Evolutionary conservation across 1,284 basidiomycete species (phyloP).

Genomic region (Naganishia cerealis): DNA sequence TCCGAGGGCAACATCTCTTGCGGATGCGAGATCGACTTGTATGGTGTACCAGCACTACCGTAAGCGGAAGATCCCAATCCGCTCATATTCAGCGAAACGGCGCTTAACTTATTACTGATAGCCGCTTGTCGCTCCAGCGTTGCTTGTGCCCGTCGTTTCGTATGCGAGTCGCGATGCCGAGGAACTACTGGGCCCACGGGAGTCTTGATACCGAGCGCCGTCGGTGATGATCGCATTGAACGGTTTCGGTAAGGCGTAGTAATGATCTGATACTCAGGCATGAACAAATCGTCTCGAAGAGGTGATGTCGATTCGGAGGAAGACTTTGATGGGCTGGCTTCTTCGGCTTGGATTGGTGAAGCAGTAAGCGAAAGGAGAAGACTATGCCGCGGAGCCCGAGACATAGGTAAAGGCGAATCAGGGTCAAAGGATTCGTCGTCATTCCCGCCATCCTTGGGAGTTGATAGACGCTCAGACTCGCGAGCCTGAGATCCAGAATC

Average conservation of each 20-base stretch:
- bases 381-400: slow-evolving; percentile 27
- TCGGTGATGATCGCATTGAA: neutral
- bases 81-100: slow-evolving; percentile 15
- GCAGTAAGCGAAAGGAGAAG: slow-evolving; percentile 18
- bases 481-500: neutral
- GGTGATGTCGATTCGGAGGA: slow-evolving; percentile 8
- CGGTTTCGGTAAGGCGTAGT: slow-evolving; percentile 18
- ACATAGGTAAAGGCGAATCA: slow-evolving; percentile 28
- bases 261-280: slow-evolving; percentile 9
- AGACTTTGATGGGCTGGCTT: slow-evolving; percentile 7
- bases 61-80: slow-evolving; percentile 10
- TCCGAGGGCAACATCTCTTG: neutral
- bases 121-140: slow-evolving; percentile 31
- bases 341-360: slow-evolving; percentile 1
- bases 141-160: slow-evolving; percentile 39
- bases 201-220: neutral
- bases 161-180: slow-evolving; percentile 29
- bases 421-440: slow-evolving; percentile 29
- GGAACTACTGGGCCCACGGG: neutral
- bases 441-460: neutral
- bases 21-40: neutral
- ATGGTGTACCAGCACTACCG: slow-evolving; percentile 2
- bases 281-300: slow-evolving; percentile 3
- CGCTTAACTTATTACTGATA: slow-evolving; percentile 18
- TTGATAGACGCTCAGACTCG: neutral